Percentiles rank a stretch among this genome's conserved stretches.
These are phyloP conservation scores for Colletotrichum magnum DNA, from an alignment of 2,329 filamentous ascomycete species.

Conservation along the genomic window DNA sequence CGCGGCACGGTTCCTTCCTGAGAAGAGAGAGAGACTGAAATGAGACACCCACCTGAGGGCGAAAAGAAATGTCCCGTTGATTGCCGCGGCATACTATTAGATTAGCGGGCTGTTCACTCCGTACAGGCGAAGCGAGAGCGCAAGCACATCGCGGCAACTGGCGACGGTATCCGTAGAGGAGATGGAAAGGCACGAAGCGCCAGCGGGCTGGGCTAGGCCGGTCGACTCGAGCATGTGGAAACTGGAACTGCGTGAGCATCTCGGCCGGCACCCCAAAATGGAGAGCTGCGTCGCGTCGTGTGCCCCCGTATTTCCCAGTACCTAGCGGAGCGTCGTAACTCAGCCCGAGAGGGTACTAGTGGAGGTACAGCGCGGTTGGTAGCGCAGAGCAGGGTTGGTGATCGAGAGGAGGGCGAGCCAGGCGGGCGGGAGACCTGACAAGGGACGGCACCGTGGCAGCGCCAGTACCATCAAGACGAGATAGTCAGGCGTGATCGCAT, in stretches of 20 bases:
- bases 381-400: neutral
- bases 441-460: neutral
- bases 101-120: too few species aligned
- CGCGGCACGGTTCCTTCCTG: too few species aligned
- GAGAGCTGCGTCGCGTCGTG: constrained; percentile 32
- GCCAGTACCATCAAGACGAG: neutral
- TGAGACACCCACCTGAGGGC: neutral
- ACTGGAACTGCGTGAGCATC: constrained; percentile 18
- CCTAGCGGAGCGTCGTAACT: constrained; percentile 22
- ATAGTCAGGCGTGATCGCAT: neutral
- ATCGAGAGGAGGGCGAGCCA: neutral
- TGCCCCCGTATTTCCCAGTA: constrained; percentile 29
- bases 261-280: constrained; percentile 30
- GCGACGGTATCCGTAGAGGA: neutral
- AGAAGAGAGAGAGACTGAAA: too few species aligned
- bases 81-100: neutral
- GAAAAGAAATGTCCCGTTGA: constrained; percentile 4
- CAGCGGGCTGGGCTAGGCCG: constrained; percentile 15
- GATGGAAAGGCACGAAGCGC: constrained; percentile 6
- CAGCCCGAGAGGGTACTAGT: constrained; percentile 9
- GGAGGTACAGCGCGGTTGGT: constrained; percentile 9
- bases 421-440: neutral
- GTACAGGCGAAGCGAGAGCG: constrained; percentile 1
- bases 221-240: constrained; percentile 34
- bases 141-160: neutral